phyloP scores from a whole-genome alignment of 2,329 filamentous ascomycete genomes.

The Helotiales sp. region DNA sequence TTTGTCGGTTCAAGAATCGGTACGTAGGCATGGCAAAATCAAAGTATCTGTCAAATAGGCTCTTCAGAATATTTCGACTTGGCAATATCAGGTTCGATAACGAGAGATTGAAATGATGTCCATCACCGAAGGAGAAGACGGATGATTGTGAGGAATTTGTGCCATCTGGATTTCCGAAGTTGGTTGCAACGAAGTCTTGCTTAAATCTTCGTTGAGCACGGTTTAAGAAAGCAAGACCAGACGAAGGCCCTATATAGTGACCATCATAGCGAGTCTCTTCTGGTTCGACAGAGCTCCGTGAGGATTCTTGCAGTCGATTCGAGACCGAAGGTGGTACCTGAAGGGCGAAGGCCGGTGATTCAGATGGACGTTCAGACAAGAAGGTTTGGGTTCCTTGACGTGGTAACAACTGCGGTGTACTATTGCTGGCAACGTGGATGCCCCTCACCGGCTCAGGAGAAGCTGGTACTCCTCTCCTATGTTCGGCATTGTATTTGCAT shows the following conservation, averaged over 20 bases:
- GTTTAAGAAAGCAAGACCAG: constrained; percentile 55
- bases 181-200: constrained; percentile 36
- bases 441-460: constrained; percentile 1
- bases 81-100: constrained; percentile 10
- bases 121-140: constrained; percentile 23
- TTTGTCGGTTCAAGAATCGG: constrained; percentile 54
- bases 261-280: constrained; percentile 38
- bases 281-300: constrained; percentile 4
- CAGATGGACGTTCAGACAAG: neutral
- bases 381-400: neutral
- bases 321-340: neutral
- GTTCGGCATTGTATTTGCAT: constrained; percentile 13
- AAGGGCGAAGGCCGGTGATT: neutral
- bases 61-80: constrained; percentile 6
- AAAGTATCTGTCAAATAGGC: constrained; percentile 53
- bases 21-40: constrained; percentile 61
- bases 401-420: neutral
- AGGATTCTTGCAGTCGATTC: neutral
- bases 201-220: constrained; percentile 52
- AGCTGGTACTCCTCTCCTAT: constrained; percentile 9
- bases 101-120: neutral
- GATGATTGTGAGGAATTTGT: constrained; percentile 9
- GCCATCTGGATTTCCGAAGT: constrained; percentile 1
- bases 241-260: constrained; percentile 56
- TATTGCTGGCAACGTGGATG: no score